Conservation (phyloP, 164 flowering plant species). For the grape (Vitis vinifera) region DNA sequence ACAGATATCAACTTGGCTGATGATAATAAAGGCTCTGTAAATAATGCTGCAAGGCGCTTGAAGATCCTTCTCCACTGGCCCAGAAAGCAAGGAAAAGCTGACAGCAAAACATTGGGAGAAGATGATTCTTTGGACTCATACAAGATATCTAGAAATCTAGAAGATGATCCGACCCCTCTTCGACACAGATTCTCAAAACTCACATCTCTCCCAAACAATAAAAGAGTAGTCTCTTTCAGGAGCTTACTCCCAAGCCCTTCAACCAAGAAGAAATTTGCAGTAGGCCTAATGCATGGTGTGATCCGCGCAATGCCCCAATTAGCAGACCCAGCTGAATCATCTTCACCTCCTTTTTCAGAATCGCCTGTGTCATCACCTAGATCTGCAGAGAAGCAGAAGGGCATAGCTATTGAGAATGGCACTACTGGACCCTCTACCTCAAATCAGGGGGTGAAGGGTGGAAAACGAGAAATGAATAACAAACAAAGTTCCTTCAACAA, state of each 20-base stretch:
- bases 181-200: conserved; percentile 35
- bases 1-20: conserved; percentile 7
- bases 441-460: conserved; percentile 11
- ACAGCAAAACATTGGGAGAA: conserved; percentile 8
- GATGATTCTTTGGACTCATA: conserved; percentile 18
- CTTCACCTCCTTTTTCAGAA: conserved; percentile 42
- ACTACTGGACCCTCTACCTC: conserved; percentile 13
- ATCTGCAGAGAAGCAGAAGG: conserved; percentile 30
- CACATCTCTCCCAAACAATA: conserved; percentile 17
- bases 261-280: conserved; percentile 37
- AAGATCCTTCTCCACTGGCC: conserved; percentile 40
- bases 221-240: conserved; percentile 16
- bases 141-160: conserved; percentile 1
- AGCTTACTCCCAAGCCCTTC: conserved; percentile 42
- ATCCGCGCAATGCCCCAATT: conserved; percentile 37
- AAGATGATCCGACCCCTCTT: conserved; percentile 33
- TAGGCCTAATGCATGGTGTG: conserved; percentile 47
- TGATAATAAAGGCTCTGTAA: conserved; percentile 34
- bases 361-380: conserved; percentile 47
- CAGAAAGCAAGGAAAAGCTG: conserved; percentile 21
- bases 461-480: conserved; percentile 10
- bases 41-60: conserved; percentile 31
- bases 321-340: conserved; percentile 25
- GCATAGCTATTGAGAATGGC: conserved; percentile 6
- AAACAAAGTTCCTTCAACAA: conserved; percentile 39